phyloP scores from a whole-genome alignment of 140 eudicot genomes.

The Stevia rebaudiana region DNA sequence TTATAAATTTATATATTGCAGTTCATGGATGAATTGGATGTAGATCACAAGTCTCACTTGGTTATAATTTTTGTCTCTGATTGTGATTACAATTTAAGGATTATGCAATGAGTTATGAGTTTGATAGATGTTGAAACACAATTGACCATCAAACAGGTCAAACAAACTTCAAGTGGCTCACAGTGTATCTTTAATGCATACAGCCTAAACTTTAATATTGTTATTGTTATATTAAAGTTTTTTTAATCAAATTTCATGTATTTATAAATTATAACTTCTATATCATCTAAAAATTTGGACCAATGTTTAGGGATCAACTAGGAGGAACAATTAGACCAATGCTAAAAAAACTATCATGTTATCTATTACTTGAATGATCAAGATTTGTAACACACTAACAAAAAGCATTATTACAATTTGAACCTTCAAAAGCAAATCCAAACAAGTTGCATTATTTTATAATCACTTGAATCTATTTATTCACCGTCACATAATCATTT shows the following conservation, averaged over 20 bases:
- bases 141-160: background rate
- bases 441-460: background rate
- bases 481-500: background rate
- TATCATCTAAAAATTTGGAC: background rate
- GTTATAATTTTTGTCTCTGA: background rate
- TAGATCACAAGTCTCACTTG: background rate
- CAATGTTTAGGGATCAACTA: background rate
- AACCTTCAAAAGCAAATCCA: background rate
- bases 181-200: background rate
- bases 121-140: background rate
- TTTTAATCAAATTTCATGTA: background rate
- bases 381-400: background rate
- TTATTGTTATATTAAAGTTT: background rate
- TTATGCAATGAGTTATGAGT: background rate
- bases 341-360: background rate
- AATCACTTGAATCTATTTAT: too few species aligned
- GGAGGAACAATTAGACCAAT: background rate
- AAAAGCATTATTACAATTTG: background rate
- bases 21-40: background rate
- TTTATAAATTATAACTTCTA: background rate
- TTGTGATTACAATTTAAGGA: background rate
- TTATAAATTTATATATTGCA: background rate
- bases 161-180: background rate
- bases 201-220: background rate
- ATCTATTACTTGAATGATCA: background rate